Percentiles rank a stretch among this genome's conserved stretches.
Evolutionary conservation across 148 eudicot species (phyloP).

Genomic region (Rhododendron williamsianum): DNA sequence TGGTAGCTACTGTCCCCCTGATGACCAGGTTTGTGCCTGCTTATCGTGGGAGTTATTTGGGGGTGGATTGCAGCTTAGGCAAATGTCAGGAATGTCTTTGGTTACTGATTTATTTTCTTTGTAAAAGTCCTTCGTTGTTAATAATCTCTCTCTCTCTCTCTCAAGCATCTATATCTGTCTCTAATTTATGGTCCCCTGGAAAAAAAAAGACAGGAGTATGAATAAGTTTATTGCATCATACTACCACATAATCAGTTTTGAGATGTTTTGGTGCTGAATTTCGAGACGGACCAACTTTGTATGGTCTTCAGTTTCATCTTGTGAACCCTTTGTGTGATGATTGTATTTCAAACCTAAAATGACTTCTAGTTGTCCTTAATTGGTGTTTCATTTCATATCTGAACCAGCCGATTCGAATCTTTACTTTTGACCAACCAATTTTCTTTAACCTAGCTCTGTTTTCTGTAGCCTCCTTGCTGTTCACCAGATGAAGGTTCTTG

Average conservation of each 20-base stretch:
- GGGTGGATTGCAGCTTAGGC: not conserved
- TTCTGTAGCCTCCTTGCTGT: conserved; percentile 68
- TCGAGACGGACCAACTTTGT: not conserved
- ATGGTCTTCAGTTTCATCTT: not conserved
- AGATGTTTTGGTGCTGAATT: not conserved
- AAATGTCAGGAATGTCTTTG: not conserved
- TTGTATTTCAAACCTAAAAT: not conserved
- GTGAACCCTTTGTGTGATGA: not conserved
- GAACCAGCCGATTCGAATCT: not conserved
- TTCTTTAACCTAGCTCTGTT: not conserved
- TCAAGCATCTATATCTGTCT: not conserved
- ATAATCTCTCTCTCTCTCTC: not conserved
- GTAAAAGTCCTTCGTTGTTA: not conserved
- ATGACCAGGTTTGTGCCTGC: conserved; percentile 54
- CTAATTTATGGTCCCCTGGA: not conserved
- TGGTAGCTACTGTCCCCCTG: conserved; percentile 68
- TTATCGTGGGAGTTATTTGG: not conserved
- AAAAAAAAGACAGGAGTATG: not conserved
- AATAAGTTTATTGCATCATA: not conserved
- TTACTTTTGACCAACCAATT: not conserved
- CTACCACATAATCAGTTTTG: not conserved
- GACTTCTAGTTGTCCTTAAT: not conserved
- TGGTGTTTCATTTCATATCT: not conserved
- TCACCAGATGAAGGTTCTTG: conserved; percentile 56
- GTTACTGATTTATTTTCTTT: conserved; percentile 5